A percentile compares a stretch with the other conserved stretches of the same genome.
These are phyloP conservation scores for Nakazawaea populi DNA, from an alignment of 805 yeast genomes.

Conservation along the genomic window DNA sequence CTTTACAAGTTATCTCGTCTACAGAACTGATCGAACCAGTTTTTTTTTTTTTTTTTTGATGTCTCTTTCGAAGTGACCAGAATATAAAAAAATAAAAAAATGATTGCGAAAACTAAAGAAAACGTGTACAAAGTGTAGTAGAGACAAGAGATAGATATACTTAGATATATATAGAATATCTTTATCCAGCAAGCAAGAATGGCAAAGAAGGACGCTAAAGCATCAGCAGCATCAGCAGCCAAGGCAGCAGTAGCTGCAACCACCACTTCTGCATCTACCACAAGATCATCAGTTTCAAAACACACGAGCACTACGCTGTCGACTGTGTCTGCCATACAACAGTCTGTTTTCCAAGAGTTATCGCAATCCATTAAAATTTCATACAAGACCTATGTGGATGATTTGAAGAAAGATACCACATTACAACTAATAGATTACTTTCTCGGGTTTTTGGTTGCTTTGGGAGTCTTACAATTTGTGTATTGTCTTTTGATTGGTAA, in stretches of 20 bases:
- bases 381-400: constrained; percentile 24
- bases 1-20: no score
- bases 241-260: constrained; percentile 5
- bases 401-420: constrained; percentile 28
- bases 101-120: no score
- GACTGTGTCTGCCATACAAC: constrained; percentile 2
- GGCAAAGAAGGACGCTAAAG: constrained; percentile 33
- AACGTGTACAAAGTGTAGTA: no score
- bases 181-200: constrained; percentile 14
- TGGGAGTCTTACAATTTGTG: constrained; percentile 74
- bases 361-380: constrained; percentile 24
- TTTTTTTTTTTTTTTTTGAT: no score
- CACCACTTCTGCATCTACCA: constrained; percentile 11
- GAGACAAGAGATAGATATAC: no score
- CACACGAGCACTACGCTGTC: not conserved
- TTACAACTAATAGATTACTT: constrained; percentile 72
- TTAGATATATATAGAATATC: no score
- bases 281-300: not conserved
- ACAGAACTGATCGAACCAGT: no score
- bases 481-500: constrained; percentile 77
- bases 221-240: constrained; percentile 16
- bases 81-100: no score
- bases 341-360: constrained; percentile 23
- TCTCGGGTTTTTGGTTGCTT: constrained; percentile 61
- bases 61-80: no score